phyloP scores from a whole-genome alignment of 225 moss, liverwort and hornwort species.

The Pseudisothecium myosuroides region DNA sequence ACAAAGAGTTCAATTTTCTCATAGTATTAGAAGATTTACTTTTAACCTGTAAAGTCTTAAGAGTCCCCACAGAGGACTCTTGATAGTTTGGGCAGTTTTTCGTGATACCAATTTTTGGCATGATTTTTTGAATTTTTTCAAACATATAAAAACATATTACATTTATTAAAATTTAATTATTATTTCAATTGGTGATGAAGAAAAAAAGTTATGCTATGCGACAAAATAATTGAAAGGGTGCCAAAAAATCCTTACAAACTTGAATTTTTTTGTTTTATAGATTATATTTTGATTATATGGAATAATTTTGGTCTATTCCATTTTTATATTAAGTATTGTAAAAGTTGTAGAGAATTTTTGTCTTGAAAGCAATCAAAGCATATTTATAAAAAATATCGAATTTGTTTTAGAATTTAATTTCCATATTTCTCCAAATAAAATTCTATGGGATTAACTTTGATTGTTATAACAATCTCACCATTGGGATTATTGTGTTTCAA shows the following conservation, averaged over 20 bases:
- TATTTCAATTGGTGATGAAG: no score
- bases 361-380: neutral
- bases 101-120: neutral
- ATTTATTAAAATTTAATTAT: no score
- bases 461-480: no score
- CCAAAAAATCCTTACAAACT: neutral
- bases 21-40: neutral
- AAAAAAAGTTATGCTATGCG: neutral
- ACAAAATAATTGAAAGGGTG: neutral
- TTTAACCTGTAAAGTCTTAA: neutral
- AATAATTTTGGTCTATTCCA: neutral
- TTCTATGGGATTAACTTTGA: fast-evolving
- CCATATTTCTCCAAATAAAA: neutral
- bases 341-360: neutral
- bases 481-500: neutral
- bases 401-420: neutral
- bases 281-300: no score
- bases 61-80: fast-evolving
- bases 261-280: neutral
- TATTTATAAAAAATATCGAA: neutral
- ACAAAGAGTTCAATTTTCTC: neutral
- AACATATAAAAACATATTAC: fast-evolving
- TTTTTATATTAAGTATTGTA: neutral
- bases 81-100: fast-evolving
- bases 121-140: neutral